Evolutionary conservation across 352 stramenopile species (phyloP).

Genomic region (Phytopythium ostracodes): DNA sequence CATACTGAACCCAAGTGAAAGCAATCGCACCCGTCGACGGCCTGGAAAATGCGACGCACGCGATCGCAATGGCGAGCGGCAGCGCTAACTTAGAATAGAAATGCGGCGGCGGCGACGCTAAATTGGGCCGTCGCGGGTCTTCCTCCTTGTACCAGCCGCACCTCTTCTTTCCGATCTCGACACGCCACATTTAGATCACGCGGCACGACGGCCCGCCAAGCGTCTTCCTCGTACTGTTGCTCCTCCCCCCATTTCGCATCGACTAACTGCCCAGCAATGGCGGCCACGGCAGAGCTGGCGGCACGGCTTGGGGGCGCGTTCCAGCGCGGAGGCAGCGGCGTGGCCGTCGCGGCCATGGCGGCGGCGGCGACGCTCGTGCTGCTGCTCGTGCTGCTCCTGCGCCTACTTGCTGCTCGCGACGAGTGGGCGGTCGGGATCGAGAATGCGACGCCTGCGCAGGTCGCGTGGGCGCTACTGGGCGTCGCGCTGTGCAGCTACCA

Average conservation of each 20-base stretch:
- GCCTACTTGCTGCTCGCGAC: not conserved
- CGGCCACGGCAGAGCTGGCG: not conserved
- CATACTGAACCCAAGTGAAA: conserved; percentile 1
- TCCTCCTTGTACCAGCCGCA: not conserved
- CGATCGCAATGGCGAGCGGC: not conserved
- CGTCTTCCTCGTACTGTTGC: not conserved
- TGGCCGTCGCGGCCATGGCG: conserved; percentile 5
- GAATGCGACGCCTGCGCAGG: conserved; percentile 1
- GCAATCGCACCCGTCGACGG: not conserved
- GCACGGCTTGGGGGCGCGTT: not conserved
- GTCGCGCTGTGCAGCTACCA: conserved; percentile 8
- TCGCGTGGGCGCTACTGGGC: conserved; percentile 6
- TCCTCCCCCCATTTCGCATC: not conserved
- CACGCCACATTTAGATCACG: conserved; percentile 1
- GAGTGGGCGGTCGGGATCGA: not conserved
- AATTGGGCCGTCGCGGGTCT: not conserved
- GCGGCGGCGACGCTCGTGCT: conserved; percentile 1
- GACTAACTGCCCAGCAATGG: not conserved
- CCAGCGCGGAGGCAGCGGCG: not conserved
- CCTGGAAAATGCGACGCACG: not conserved
- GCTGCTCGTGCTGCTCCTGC: not conserved
- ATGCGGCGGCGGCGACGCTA: not conserved
- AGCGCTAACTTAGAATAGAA: not conserved
- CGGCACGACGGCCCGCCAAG: not conserved
- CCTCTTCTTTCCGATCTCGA: not conserved